A percentile compares a stretch with the other conserved stretches of the same genome.
These are phyloP conservation scores for Juglanconis juglandina DNA, from an alignment of 2,329 filamentous ascomycete species.

Conservation along the genomic window DNA sequence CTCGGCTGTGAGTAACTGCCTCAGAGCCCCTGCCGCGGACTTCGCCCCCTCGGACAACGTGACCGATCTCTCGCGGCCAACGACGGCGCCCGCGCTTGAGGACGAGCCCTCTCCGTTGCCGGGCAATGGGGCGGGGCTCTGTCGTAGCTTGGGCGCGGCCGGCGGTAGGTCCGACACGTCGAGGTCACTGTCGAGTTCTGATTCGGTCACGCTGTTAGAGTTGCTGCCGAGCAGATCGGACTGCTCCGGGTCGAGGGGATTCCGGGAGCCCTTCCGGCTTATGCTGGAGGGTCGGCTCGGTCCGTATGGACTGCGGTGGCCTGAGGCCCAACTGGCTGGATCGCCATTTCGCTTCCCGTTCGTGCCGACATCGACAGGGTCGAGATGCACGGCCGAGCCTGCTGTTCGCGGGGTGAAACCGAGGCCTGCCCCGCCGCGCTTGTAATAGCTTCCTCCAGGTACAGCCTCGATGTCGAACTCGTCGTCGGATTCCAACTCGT, in stretches of 20 bases:
- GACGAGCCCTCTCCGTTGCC: constrained; percentile 18
- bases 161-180: constrained; percentile 66
- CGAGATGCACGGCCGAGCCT: constrained; percentile 55
- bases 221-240: constrained; percentile 51
- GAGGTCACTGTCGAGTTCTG: constrained; percentile 61
- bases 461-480: constrained; percentile 93
- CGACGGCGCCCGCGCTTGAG: not conserved
- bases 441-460: constrained; percentile 70
- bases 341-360: constrained; percentile 22
- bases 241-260: constrained; percentile 49
- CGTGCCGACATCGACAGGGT: constrained; percentile 42
- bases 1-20: constrained; percentile 76
- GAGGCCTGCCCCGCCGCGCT: constrained; percentile 70
- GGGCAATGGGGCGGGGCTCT: constrained; percentile 34
- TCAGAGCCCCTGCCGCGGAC: constrained; percentile 58
- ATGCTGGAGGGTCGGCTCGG: constrained; percentile 43
- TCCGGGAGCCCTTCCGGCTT: constrained; percentile 50
- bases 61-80: constrained; percentile 25
- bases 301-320: constrained; percentile 47
- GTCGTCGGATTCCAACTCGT: constrained; percentile 95
- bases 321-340: constrained; percentile 48
- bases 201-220: constrained; percentile 46
- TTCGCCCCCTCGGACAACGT: constrained; percentile 22
- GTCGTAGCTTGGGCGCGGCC: constrained; percentile 45
- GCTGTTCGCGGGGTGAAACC: constrained; percentile 71